A percentile compares a stretch with the other conserved stretches of the same genome.
These are phyloP conservation scores for Litsea cubeba DNA, from an alignment of 164 flowering plant species.

Conservation along the genomic window DNA sequence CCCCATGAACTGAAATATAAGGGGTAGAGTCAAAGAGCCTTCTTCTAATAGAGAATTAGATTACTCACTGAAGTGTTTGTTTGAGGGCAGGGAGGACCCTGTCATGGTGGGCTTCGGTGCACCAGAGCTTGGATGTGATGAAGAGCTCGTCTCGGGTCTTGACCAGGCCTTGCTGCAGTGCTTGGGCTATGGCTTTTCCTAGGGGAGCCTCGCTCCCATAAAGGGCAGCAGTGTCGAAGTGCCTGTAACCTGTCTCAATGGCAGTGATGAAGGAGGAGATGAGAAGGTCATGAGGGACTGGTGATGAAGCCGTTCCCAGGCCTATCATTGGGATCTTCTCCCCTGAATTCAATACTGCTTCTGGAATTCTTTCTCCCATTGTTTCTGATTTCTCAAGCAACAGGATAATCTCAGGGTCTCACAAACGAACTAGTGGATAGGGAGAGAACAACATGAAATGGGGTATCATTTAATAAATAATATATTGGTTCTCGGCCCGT, in stretches of 20 bases:
- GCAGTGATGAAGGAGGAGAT: constrained; percentile 13
- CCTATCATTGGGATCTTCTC: constrained; percentile 18
- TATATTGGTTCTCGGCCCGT: too few relatives aligned
- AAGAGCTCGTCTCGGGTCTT: constrained; percentile 26
- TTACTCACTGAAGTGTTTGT: constrained; percentile 22
- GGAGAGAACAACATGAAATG: too few relatives aligned
- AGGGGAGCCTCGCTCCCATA: constrained; percentile 22
- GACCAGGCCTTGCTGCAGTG: constrained; percentile 23
- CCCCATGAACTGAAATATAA: too few relatives aligned
- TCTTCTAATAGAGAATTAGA: not conserved
- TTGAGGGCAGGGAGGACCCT: constrained; percentile 29
- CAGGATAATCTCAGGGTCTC: too few relatives aligned
- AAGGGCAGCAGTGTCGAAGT: constrained; percentile 22
- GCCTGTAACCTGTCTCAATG: constrained; percentile 27
- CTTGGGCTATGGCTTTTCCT: constrained; percentile 29
- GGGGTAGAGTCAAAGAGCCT: not conserved
- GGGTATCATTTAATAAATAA: too few relatives aligned
- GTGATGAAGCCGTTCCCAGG: constrained; percentile 16
- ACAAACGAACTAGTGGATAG: too few relatives aligned
- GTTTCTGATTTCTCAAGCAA: not conserved
- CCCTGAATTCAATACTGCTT: constrained; percentile 12
- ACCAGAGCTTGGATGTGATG: constrained; percentile 28
- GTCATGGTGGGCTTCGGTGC: constrained; percentile 20
- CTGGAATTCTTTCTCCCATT: constrained; percentile 11
- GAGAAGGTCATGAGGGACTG: not conserved